Evolutionary conservation across 352 stramenopile species (phyloP).

Genomic region (Thalassiosira mediterranea): DNA sequence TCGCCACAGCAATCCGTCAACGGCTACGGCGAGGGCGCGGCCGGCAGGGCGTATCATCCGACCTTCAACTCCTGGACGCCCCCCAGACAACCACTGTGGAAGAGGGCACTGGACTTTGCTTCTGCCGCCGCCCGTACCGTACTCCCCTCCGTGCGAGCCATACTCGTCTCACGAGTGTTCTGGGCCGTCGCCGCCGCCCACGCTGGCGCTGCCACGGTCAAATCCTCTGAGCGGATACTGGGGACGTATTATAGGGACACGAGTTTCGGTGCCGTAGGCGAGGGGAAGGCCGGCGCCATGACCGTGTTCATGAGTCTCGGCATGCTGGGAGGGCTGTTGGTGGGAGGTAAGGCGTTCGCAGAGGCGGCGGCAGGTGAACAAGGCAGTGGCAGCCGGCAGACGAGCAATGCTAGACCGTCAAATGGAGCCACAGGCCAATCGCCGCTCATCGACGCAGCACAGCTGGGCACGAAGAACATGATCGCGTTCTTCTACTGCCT

Average conservation of each 20-base stretch:
- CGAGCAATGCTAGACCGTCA: too few species aligned
- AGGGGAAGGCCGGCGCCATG: conserved; percentile 63
- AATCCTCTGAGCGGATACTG: conserved; percentile 69
- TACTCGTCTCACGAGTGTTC: conserved; percentile 71
- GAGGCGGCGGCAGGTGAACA: conserved; percentile 31
- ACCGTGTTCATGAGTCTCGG: conserved; percentile 74
- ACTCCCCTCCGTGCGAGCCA: conserved; percentile 62
- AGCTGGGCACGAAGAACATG: conserved; percentile 57
- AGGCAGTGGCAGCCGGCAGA: too few species aligned
- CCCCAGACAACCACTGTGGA: conserved; percentile 10
- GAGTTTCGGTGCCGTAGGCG: conserved; percentile 58
- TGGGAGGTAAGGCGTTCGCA: conserved; percentile 72
- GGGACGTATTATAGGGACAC: conserved; percentile 79
- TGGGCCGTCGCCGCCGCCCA: conserved; percentile 77
- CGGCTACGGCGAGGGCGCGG: not conserved
- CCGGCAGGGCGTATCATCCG: conserved; percentile 14
- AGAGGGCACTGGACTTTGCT: conserved; percentile 23
- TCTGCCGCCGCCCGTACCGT: conserved; percentile 40
- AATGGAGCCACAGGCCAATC: too few species aligned
- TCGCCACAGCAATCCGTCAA: conserved; percentile 16
- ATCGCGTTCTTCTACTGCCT: conserved; percentile 76
- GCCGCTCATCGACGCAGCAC: not conserved
- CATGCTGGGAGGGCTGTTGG: conserved; percentile 65
- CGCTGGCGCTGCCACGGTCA: conserved; percentile 68
- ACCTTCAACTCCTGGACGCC: conserved; percentile 19